Evolutionary conservation across 495 filamentous ascomycete genomes (phyloP).

Genomic region (Penicillium argentinense): DNA sequence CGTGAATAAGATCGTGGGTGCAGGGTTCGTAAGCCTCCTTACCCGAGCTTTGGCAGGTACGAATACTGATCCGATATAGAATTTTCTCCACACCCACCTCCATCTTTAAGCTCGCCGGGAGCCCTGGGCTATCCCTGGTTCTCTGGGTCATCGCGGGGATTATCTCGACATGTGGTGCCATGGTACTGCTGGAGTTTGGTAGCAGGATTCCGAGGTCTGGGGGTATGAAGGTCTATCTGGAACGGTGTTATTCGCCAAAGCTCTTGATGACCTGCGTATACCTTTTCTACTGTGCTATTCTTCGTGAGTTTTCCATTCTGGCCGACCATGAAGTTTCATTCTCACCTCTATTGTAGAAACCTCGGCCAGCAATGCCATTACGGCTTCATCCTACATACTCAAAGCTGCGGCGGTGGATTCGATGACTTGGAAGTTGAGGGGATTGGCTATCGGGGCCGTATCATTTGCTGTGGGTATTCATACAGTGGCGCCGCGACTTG

Average conservation of each 20-base stretch:
- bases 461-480: slow-evolving; percentile 32
- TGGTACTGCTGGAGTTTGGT: slow-evolving; percentile 63
- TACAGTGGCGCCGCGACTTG: slow-evolving; percentile 24
- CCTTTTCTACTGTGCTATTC: slow-evolving; percentile 27
- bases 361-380: slow-evolving; percentile 31
- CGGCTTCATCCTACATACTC: slow-evolving; percentile 24
- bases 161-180: slow-evolving; percentile 56
- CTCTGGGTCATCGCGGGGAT: slow-evolving; percentile 62
- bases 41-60: not conserved
- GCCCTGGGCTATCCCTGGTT: slow-evolving; percentile 59
- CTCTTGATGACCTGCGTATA: slow-evolving; percentile 54
- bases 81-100: slow-evolving; percentile 70
- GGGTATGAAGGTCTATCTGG: slow-evolving; percentile 71
- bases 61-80: slow-evolving; percentile 22
- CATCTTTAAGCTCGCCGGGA: slow-evolving; percentile 60
- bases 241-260: slow-evolving; percentile 50
- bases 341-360: slow-evolving; percentile 8
- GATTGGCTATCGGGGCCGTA: slow-evolving; percentile 33
- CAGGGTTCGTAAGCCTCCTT: slow-evolving; percentile 16
- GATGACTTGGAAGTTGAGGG: slow-evolving; percentile 30
- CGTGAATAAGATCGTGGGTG: slow-evolving; percentile 29
- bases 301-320: slow-evolving; percentile 12
- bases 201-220: slow-evolving; percentile 65
- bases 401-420: slow-evolving; percentile 21
- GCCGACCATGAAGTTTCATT: not conserved